phyloP scores from a whole-genome alignment of 2,329 filamentous ascomycete genomes.

The Xylariaceae sp. region DNA sequence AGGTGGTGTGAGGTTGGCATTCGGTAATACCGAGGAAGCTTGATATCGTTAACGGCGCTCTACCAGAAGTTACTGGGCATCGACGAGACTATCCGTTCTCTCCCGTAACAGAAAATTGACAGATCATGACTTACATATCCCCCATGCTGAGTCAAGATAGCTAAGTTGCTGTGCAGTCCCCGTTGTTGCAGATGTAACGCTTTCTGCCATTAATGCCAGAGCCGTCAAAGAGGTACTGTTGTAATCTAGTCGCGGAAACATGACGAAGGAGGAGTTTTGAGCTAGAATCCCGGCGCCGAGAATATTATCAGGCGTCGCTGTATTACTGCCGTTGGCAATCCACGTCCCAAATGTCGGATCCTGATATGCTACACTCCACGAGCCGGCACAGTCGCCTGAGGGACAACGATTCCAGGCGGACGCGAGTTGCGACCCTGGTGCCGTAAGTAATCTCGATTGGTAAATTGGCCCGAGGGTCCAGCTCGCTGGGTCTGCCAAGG shows the following conservation, averaged over 20 bases:
- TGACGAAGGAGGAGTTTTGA: constrained; percentile 21
- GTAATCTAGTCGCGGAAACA: constrained; percentile 17
- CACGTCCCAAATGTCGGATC: constrained; percentile 19
- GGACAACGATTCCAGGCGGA: constrained; percentile 22
- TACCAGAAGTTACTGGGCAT: too few relatives aligned
- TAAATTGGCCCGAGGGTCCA: constrained; percentile 22
- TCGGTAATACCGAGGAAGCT: background rate
- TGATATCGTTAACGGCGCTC: too few relatives aligned
- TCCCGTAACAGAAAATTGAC: background rate
- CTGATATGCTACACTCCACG: constrained; percentile 25
- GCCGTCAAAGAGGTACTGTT: constrained; percentile 1
- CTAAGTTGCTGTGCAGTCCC: constrained; percentile 11
- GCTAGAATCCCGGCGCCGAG: constrained; percentile 16
- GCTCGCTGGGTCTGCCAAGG: constrained; percentile 15
- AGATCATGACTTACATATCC: background rate
- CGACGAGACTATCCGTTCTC: too few relatives aligned
- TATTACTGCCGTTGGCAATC: constrained; percentile 24
- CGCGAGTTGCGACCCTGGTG: constrained; percentile 22
- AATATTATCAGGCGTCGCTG: constrained; percentile 16
- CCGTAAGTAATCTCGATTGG: constrained; percentile 14
- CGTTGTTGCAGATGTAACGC: constrained; percentile 12
- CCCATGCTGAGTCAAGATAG: constrained; percentile 2
- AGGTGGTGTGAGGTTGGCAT: background rate
- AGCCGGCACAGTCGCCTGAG: constrained; percentile 12
- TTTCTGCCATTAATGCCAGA: constrained; percentile 19